Base-by-base conservation (phyloP, 306 rosid genomes). In the Styphnolobium japonicum region DNA sequence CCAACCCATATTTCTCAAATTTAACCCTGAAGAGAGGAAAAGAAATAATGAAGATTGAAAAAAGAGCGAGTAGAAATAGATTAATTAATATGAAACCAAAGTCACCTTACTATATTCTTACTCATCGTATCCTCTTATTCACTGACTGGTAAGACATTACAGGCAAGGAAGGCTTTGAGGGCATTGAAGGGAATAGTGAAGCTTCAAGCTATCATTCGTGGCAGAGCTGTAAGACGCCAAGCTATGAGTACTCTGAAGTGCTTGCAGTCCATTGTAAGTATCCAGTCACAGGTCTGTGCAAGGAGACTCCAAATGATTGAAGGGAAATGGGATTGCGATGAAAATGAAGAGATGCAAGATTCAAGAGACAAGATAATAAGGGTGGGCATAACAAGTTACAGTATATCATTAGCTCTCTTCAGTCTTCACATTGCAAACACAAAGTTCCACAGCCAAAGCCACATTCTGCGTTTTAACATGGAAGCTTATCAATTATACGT, bases 121-220 rank as follows among this genome's bases (percentile, higher is more conserved):
- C 43, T 53, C 5, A 33, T 68, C 5, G 40, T 72, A 21, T 58
- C 51, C 10, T 40, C 40, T 49, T 19, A 12, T 66, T 76, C 49
- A 27, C 70, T 85, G 10, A 85, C 22, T 53, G 40, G 48, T 46
- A n/a, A 65, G 60, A 34, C 23, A 33, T 82, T 80, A 45, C 85
- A 95, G 98, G 98, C 98, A 75, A 95, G 81, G 84, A 91, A 91
- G 80, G 98, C 98, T 48, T 81, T 91, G 87, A 62, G 89, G 67
- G 98, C 98, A 82, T 81, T 95, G 76, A 92, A 88, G 87, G 98
- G 98, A 77, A 92, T 95, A 73, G 98, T 95, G 83, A 95, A 81
- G 79, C 98, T 95, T 58, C 98, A 95, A 88, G 98, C 98, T 14
- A 86, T 95, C 45, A 92, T 95, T 16, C 86, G 98, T 4, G 98